Base-by-base conservation (phyloP, 441 rosid genomes). In the Erysimum pusillum region DNA sequence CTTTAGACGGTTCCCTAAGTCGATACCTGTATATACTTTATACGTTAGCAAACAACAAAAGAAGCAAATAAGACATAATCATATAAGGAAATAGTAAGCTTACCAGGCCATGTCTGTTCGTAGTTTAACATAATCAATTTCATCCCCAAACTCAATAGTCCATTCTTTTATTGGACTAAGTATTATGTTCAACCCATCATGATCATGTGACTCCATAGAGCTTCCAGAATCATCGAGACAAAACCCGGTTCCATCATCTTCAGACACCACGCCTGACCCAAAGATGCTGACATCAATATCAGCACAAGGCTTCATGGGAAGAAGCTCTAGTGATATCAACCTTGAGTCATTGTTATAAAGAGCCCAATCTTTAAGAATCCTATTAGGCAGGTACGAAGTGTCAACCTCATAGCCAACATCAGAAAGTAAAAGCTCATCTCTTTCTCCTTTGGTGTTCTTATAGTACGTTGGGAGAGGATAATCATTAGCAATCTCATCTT, bases 61-160 rank as follows among this genome's bases (percentile, higher is more conserved):
- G 56, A 4, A 38, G 41, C 36, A 44, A 20, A 74, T 18, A 63
- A 31, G 38, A 25, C 11, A 25, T 1, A 25, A 53, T 49, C 15
- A 14, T 41, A 14, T 8, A 46, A 46, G 15, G 63, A 46, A 22
- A 49, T 67, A 69, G 15, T 28, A 34, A 63, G 13, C 54, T 64
- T 88, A 91, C 97, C 98, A 89, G 65, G 92, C 89, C 83, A 88
- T 58, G 71, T 92, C 94, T 36, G 97, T 89, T 38, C 88, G 88
- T 58, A 92, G 25, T n/a, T 88, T 32, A 14, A 57, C 87, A 61
- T 82, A 76, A 89, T 65, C 87, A 80, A 80, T 80, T 9, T 88
- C 83, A 4, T 85, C 76, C 31, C 89, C 91, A 67, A 84, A 86
- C 76, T 92, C 92, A 41, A 92, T 85, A 91, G 79, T 81, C 94